These are phyloP conservation scores for Termitomyces sp. DNA, from an alignment of 768 basidiomycete genomes.

Conservation along the genomic window DNA sequence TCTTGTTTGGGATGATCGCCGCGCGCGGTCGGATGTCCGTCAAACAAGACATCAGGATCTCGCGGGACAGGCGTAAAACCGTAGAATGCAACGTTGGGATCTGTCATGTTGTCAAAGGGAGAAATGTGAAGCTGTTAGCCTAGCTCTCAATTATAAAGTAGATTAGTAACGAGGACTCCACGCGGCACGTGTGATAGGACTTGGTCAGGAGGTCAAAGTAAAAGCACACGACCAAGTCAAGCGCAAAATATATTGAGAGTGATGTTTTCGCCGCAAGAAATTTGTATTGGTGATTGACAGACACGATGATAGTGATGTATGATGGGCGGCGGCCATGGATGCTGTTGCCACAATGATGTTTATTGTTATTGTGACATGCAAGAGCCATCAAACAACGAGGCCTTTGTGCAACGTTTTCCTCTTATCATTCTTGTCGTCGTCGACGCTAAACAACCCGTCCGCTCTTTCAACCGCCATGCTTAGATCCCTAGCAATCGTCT, in stretches of 20 bases:
- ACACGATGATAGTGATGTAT: not conserved
- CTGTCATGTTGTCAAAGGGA: slow-evolving; percentile 16
- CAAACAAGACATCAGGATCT: slow-evolving; percentile 48
- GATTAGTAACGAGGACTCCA: slow-evolving; percentile 2
- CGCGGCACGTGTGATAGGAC: not conserved
- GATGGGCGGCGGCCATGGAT: slow-evolving; percentile 4
- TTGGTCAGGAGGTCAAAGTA: not conserved
- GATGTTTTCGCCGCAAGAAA: too few relatives aligned
- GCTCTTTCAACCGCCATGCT: slow-evolving; percentile 49
- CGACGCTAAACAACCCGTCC: slow-evolving; percentile 45
- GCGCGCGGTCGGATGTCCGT: slow-evolving; percentile 41
- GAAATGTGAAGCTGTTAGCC: not conserved
- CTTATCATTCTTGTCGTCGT: slow-evolving; percentile 30
- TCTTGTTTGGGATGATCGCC: slow-evolving; percentile 43
- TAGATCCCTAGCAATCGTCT: slow-evolving; percentile 52
- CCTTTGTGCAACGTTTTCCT: slow-evolving; percentile 21
- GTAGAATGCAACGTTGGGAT: slow-evolving; percentile 34
- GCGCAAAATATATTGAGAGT: not conserved
- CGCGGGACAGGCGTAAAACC: slow-evolving; percentile 50
- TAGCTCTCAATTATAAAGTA: not conserved
- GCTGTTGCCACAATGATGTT: slow-evolving; percentile 26
- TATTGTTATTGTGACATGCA: slow-evolving; percentile 31
- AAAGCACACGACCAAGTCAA: not conserved
- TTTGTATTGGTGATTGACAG: slow-evolving; percentile 1
- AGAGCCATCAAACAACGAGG: slow-evolving; percentile 15